Evolutionary conservation across 208 protist genomes (phyloP).

Genomic region (Naegleria fowleri): DNA sequence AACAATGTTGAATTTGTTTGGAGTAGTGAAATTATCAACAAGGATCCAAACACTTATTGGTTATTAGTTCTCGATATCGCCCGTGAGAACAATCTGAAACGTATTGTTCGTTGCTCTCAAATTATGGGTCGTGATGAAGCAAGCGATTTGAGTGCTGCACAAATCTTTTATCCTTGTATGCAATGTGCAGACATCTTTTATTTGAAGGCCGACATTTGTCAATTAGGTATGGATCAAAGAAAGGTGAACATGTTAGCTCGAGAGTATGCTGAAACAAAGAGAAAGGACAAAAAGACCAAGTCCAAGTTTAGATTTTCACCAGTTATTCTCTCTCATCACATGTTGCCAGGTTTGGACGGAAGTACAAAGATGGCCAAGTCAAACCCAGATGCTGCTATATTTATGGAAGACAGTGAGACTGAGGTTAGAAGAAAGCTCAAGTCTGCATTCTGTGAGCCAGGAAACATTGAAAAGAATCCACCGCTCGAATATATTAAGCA

Average conservation of each 20-base stretch:
- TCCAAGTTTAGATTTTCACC: constrained; percentile 74
- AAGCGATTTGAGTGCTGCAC: constrained; percentile 85
- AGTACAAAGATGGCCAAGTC: constrained; percentile 98
- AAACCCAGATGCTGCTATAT: constrained; percentile 96
- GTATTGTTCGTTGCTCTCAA: constrained; percentile 95
- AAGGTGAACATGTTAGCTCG: constrained; percentile 99
- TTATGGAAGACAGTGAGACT: constrained; percentile 95
- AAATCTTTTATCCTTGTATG: constrained; percentile 99
- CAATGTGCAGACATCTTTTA: constrained; percentile 98
- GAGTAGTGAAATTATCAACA: constrained; percentile 92
- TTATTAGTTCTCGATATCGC: constrained; percentile 93
- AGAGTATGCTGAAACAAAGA: constrained; percentile 91
- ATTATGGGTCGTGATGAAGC: constrained; percentile 97
- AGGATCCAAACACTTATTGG: constrained; percentile 89
- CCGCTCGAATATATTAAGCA: constrained; percentile 88
- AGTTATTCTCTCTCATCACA: constrained; percentile 96
- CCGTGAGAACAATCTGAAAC: constrained; percentile 79
- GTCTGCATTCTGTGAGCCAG: constrained; percentile 75
- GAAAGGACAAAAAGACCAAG: constrained; percentile 52
- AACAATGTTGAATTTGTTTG: constrained; percentile 91
- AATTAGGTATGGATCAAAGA: constrained; percentile 98
- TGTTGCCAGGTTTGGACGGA: constrained; percentile 89
- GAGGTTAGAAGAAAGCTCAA: constrained; percentile 91
- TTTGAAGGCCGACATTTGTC: constrained; percentile 97
- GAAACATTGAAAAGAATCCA: constrained; percentile 80